Percentiles rank a stretch among this genome's conserved stretches.
These are phyloP conservation scores for Starmerella vaccinii DNA, from an alignment of 805 yeast species.

Conservation along the genomic window DNA sequence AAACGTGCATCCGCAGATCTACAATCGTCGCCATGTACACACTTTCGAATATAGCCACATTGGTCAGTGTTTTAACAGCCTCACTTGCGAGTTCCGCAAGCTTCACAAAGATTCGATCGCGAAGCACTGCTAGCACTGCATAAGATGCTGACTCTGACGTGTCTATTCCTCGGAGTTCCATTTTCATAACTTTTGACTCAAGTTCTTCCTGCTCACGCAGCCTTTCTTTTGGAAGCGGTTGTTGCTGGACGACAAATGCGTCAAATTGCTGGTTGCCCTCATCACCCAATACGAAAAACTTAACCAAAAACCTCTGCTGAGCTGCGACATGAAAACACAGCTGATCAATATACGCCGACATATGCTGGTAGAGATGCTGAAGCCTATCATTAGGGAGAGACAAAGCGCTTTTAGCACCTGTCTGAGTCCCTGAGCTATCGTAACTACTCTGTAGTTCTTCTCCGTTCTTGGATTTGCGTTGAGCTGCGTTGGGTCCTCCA, in stretches of 20 bases:
- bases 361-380: neutral
- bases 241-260: neutral
- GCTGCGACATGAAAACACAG: constrained; percentile 22
- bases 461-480: neutral
- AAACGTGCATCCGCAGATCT: constrained; percentile 33
- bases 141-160: constrained; percentile 6
- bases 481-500: neutral
- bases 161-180: constrained; percentile 1
- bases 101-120: neutral
- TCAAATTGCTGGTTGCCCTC: constrained; percentile 31
- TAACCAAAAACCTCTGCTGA: constrained; percentile 42
- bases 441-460: neutral
- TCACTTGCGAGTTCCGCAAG: neutral
- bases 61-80: constrained; percentile 13
- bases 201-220: constrained; percentile 2
- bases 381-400: neutral
- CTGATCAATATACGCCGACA: constrained; percentile 8
- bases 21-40: constrained; percentile 38
- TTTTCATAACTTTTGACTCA: neutral
- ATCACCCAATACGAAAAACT: constrained; percentile 40
- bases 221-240: constrained; percentile 7
- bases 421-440: neutral
- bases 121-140: constrained; percentile 9
- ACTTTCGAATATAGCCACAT: constrained; percentile 31
- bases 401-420: neutral